These are phyloP conservation scores for Neofusicoccum umdonicola DNA, from an alignment of 2,329 filamentous ascomycete genomes.

Conservation along the genomic window DNA sequence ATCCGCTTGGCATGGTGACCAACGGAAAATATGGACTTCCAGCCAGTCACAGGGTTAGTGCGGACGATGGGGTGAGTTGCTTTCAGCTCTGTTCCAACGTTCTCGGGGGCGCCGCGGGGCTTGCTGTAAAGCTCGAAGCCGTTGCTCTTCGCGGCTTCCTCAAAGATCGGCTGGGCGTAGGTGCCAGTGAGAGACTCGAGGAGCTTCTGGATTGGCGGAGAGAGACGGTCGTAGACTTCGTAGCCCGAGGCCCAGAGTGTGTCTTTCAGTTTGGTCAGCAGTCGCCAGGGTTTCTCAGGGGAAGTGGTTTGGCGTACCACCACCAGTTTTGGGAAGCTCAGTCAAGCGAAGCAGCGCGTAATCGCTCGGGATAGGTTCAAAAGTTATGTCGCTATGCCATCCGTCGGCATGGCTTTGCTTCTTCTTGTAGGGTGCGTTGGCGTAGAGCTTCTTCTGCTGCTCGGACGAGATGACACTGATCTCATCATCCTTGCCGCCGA, in stretches of 20 bases:
- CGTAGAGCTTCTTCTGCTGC: constrained; percentile 40
- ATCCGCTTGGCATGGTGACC: constrained; percentile 52
- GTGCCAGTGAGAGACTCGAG: constrained; percentile 47
- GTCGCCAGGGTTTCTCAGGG: neutral
- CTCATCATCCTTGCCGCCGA: constrained; percentile 36
- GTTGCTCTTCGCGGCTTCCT: constrained; percentile 37
- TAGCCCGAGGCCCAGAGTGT: constrained; percentile 39
- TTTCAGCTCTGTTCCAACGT: constrained; percentile 51
- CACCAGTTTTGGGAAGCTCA: constrained; percentile 33
- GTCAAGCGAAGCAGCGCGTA: constrained; percentile 39
- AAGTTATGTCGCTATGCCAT: constrained; percentile 53
- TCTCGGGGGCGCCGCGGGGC: constrained; percentile 53
- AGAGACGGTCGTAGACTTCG: constrained; percentile 51
- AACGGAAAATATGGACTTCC: constrained; percentile 54
- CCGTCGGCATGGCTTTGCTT: constrained; percentile 48
- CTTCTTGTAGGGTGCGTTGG: constrained; percentile 43
- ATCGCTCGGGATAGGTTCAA: constrained; percentile 41
- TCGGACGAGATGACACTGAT: constrained; percentile 47
- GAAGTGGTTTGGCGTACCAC: constrained; percentile 29
- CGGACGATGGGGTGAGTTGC: constrained; percentile 57
- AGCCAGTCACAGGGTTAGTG: constrained; percentile 63
- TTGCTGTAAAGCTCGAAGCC: constrained; percentile 48
- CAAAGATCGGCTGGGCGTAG: constrained; percentile 47
- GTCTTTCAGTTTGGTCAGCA: constrained; percentile 32
- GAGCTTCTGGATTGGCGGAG: constrained; percentile 48